These are phyloP conservation scores for Fraxinus baroniana DNA, from an alignment of 305 asterid genomes.

Conservation along the genomic window DNA sequence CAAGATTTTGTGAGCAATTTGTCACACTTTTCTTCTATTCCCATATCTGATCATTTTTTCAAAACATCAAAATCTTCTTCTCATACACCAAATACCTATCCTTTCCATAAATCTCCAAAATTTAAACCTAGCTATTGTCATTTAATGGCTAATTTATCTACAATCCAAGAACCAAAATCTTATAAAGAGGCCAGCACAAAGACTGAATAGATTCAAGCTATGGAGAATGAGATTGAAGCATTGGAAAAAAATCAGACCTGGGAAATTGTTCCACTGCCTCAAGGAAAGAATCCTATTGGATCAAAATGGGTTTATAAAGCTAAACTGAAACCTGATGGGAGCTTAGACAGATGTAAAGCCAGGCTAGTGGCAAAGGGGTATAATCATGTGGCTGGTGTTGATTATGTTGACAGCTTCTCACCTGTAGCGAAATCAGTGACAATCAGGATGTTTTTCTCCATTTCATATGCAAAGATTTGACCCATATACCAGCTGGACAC, in stretches of 20 bases:
- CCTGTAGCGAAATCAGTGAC: neutral
- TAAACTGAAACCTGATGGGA: neutral
- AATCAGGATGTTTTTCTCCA: no score
- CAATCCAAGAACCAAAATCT: neutral
- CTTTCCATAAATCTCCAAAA: neutral
- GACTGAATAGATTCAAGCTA: no score
- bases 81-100: neutral
- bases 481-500: neutral
- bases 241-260: no score
- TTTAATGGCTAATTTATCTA: neutral
- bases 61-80: neutral
- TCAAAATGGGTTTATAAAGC: neutral
- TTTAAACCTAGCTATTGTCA: neutral
- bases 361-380: no score
- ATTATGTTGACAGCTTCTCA: neutral
- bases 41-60: neutral
- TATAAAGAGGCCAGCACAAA: neutral
- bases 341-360: neutral
- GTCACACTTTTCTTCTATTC: neutral
- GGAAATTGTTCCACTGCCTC: no score
- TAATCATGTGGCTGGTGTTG: no score
- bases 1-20: neutral
- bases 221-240: no score
- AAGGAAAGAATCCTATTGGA: neutral
- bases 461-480: neutral